These are phyloP conservation scores for Hirschioporus abietinus DNA, from an alignment of 768 basidiomycete species.

Conservation along the genomic window DNA sequence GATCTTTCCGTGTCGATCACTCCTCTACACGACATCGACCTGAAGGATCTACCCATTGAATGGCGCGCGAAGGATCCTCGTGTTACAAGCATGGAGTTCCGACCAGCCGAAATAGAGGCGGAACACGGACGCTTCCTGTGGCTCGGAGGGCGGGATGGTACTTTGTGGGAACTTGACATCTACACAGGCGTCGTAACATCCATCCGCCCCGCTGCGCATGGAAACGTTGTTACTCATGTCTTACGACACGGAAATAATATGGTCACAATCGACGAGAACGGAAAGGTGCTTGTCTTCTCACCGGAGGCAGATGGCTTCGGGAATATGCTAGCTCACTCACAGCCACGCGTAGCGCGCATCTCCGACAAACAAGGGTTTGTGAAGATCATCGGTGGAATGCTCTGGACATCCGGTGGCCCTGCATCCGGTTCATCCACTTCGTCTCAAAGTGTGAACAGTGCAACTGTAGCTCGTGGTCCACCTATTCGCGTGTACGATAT, in stretches of 20 bases:
- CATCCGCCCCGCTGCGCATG: slow-evolving; percentile 57
- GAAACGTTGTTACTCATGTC: slow-evolving; percentile 62
- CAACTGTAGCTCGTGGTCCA: slow-evolving; percentile 45
- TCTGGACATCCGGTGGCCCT: slow-evolving; percentile 67
- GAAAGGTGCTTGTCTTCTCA: slow-evolving; percentile 75
- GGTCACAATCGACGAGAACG: slow-evolving; percentile 79
- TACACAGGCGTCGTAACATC: slow-evolving; percentile 51
- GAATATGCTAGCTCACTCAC: slow-evolving; percentile 40
- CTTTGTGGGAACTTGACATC: slow-evolving; percentile 78
- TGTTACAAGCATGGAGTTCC: slow-evolving; percentile 75
- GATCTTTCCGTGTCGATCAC: slow-evolving; percentile 45
- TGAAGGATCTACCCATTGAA: slow-evolving; percentile 49
- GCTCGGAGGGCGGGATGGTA: slow-evolving; percentile 90
- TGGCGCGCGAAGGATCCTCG: slow-evolving; percentile 56
- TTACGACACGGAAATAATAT: slow-evolving; percentile 67
- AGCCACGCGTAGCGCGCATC: slow-evolving; percentile 58
- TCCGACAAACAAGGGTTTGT: slow-evolving; percentile 82
- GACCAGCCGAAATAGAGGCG: slow-evolving; percentile 37
- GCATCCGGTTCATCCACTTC: slow-evolving; percentile 29
- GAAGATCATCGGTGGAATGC: slow-evolving; percentile 61
- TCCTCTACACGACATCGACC: slow-evolving; percentile 49
- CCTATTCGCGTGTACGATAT: slow-evolving; percentile 80
- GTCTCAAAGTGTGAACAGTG: slow-evolving; percentile 6
- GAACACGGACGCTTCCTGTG: slow-evolving; percentile 66
- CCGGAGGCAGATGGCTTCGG: slow-evolving; percentile 34